These are phyloP conservation scores for Telopea speciosissima DNA, from an alignment of 177 flowering plant genomes.

Conservation along the genomic window DNA sequence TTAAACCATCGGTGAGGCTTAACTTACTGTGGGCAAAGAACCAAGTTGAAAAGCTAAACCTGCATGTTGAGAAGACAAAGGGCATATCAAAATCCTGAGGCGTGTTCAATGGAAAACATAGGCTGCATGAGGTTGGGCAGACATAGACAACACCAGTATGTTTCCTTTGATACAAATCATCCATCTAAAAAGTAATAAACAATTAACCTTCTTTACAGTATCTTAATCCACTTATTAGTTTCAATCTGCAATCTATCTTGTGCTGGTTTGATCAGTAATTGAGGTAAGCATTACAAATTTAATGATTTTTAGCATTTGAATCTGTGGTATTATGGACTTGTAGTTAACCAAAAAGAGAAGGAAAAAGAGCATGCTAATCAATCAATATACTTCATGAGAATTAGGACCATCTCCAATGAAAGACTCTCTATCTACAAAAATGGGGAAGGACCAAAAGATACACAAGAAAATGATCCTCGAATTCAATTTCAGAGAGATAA, in stretches of 20 bases:
- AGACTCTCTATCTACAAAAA: not conserved
- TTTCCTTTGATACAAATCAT: too few relatives aligned
- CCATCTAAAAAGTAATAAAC: not conserved
- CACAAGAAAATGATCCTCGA: not conserved
- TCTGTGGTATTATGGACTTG: too few relatives aligned
- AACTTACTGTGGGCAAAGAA: constrained; percentile 56
- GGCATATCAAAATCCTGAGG: constrained; percentile 12
- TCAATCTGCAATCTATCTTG: too few relatives aligned
- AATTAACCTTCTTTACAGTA: not conserved
- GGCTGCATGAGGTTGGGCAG: not conserved
- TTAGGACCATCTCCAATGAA: not conserved
- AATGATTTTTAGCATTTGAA: too few relatives aligned
- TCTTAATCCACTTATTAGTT: not conserved
- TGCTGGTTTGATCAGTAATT: too few relatives aligned
- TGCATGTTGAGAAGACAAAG: constrained; percentile 23
- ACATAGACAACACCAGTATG: not conserved
- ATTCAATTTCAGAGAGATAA: too few relatives aligned
- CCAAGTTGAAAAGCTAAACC: constrained; percentile 65
- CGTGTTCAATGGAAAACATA: not conserved
- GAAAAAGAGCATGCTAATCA: too few relatives aligned
- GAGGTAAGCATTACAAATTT: too few relatives aligned
- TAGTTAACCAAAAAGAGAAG: too few relatives aligned
- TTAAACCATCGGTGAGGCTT: not conserved
- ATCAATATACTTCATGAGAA: not conserved
- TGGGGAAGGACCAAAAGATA: not conserved